phyloP scores from a whole-genome alignment of 495 filamentous ascomycete genomes.

The Penicillium roqueforti region DNA sequence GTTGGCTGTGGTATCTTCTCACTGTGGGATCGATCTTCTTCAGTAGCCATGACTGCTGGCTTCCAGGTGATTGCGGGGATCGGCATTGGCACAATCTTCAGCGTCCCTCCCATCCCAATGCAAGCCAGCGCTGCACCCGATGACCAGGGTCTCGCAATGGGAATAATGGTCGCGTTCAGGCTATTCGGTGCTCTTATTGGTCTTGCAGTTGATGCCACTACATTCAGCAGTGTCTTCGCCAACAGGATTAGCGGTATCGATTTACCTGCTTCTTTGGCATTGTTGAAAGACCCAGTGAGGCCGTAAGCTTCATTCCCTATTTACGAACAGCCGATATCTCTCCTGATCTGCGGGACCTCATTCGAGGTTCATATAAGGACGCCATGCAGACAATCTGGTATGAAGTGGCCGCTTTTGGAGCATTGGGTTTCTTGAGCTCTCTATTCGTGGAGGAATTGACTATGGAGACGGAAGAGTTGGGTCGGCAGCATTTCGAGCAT shows the following conservation, averaged over 20 bases:
- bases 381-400: too few species aligned
- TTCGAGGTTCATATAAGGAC: background rate
- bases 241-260: background rate
- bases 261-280: conserved; percentile 36
- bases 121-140: conserved; percentile 24
- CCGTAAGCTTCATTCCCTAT: conserved; percentile 13
- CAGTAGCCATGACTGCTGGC: too few species aligned
- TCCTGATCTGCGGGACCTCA: background rate
- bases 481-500: too few species aligned
- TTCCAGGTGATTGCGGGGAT: too few species aligned
- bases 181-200: conserved; percentile 38
- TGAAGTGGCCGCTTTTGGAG: too few species aligned
- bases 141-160: conserved; percentile 37
- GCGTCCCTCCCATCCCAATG: too few species aligned
- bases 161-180: conserved; percentile 32
- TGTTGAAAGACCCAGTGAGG: conserved; percentile 36
- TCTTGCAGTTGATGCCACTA: conserved; percentile 26
- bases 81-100: too few species aligned
- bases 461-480: too few species aligned
- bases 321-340: background rate
- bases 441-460: too few species aligned
- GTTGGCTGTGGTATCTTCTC: conserved; percentile 18
- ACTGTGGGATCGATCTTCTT: too few species aligned
- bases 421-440: too few species aligned
- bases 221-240: too few species aligned